phyloP scores from a whole-genome alignment of 129 eudicot genomes.

The Centella asiatica region DNA sequence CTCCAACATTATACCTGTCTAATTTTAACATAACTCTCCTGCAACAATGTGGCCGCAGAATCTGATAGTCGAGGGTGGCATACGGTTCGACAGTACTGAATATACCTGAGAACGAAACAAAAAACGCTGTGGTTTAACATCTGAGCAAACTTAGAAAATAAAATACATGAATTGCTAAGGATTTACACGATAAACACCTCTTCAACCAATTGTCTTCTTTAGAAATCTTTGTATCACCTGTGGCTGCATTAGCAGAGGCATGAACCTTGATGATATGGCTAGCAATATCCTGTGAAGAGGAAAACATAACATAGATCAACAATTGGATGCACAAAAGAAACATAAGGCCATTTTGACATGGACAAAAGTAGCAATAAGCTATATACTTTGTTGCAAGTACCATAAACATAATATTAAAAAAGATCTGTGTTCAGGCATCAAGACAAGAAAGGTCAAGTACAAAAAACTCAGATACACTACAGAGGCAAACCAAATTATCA shows the following conservation, averaged over 20 bases:
- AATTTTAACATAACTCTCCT: conserved; percentile 76
- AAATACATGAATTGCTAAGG: neutral
- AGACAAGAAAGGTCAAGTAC: neutral
- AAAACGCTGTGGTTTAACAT: conserved; percentile 8
- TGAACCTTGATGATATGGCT: conserved; percentile 82
- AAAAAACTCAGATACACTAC: neutral
- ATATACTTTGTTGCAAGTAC: no score
- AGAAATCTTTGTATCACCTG: conserved; percentile 42
- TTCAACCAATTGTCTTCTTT: conserved; percentile 92
- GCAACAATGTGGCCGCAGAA: conserved; percentile 71
- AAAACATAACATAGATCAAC: conserved; percentile 8
- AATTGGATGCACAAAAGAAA: neutral
- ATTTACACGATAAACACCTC: conserved; percentile 34
- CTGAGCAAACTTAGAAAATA: neutral
- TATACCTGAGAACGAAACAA: no score
- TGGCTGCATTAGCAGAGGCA: conserved; percentile 66
- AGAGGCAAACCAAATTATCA: neutral
- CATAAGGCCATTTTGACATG: no score
- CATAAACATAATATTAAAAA: neutral
- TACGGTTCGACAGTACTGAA: conserved; percentile 62
- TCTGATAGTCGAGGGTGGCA: conserved; percentile 75
- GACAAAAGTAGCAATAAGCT: no score
- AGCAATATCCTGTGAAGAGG: conserved; percentile 61
- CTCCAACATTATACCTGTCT: conserved; percentile 58
- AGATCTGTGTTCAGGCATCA: neutral